Evolutionary conservation across 441 rosid species (phyloP).

Genomic region (Populus trichocarpa): DNA sequence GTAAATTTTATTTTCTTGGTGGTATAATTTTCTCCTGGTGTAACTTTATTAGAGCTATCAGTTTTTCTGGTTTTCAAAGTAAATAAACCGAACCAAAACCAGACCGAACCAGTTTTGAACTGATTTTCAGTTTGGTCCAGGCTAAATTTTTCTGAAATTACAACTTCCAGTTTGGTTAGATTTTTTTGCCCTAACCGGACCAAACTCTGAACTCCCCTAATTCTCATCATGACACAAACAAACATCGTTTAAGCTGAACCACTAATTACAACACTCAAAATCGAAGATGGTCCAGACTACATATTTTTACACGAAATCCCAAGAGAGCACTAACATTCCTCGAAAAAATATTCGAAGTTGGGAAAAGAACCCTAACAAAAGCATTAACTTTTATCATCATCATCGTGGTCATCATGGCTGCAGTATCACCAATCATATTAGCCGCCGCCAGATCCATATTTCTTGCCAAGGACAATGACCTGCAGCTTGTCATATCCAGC

Average conservation of each 20-base stretch:
- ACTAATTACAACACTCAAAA: slow-evolving; percentile 23
- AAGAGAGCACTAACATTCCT: slow-evolving; percentile 13
- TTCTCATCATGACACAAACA: not conserved
- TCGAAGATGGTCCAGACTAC: slow-evolving; percentile 8
- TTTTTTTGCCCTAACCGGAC: not conserved
- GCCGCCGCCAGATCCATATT: slow-evolving; percentile 77
- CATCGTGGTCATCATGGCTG: slow-evolving; percentile 22
- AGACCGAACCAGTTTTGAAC: not conserved
- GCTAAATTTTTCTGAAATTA: not conserved
- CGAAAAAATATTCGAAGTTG: slow-evolving; percentile 30
- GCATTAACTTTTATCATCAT: slow-evolving; percentile 21
- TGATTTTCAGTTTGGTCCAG: not conserved
- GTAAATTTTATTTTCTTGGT: not conserved
- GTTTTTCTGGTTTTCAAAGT: not conserved
- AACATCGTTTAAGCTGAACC: not conserved
- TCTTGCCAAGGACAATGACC: slow-evolving; percentile 74
- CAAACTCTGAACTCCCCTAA: not conserved
- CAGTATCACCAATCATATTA: slow-evolving; percentile 16
- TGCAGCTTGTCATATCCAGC: slow-evolving; percentile 94
- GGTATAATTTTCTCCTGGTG: not conserved
- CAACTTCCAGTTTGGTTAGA: not conserved
- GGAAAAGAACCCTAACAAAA: slow-evolving; percentile 4
- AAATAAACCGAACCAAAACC: slow-evolving; percentile 1
- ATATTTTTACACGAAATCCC: slow-evolving; percentile 11
- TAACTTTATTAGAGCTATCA: no score